These are phyloP conservation scores for Rhodotorula toruloides DNA, from an alignment of 768 basidiomycete genomes.

Conservation along the genomic window DNA sequence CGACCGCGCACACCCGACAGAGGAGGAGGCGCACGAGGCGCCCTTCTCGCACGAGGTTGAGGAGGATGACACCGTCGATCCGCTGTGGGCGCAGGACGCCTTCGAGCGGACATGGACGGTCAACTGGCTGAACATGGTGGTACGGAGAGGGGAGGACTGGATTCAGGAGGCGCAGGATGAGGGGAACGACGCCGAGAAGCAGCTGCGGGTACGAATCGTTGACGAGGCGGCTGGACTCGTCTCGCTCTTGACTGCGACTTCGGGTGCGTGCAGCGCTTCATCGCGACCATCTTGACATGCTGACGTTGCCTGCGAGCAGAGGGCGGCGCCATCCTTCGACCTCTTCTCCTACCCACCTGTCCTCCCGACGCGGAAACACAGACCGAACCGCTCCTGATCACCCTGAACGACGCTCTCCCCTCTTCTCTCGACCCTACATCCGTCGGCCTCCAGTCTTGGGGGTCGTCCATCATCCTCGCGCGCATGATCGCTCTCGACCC, in stretches of 20 bases:
- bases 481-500: slow-evolving; percentile 58
- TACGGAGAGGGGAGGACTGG: slow-evolving; percentile 25
- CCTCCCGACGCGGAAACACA: slow-evolving; percentile 9
- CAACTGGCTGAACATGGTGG: slow-evolving; percentile 25
- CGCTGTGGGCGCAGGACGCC: slow-evolving; percentile 26
- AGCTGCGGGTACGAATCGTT: slow-evolving; percentile 11
- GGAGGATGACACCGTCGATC: slow-evolving; percentile 18
- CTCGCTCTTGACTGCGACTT: slow-evolving; percentile 20
- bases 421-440: slow-evolving; percentile 56
- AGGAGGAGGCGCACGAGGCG: neutral
- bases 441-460: slow-evolving; percentile 75
- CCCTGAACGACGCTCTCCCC: slow-evolving; percentile 64
- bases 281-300: slow-evolving; percentile 10
- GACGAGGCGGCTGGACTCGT: slow-evolving; percentile 27
- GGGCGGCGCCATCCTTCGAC: slow-evolving; percentile 29
- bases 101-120: slow-evolving; percentile 28
- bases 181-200: slow-evolving; percentile 5
- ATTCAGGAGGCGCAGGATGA: slow-evolving; percentile 6
- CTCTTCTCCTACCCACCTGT: slow-evolving; percentile 35
- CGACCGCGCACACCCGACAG: slow-evolving; percentile 4
- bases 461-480: slow-evolving; percentile 65
- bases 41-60: slow-evolving; percentile 15
- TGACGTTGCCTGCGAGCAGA: neutral
- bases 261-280: slow-evolving; percentile 20
- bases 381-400: slow-evolving; percentile 36